Evolutionary conservation across 352 stramenopile species (phyloP), one percentile per base, ranked within the genome.

Genomic region (Thalassiosira oceanica): DNA sequence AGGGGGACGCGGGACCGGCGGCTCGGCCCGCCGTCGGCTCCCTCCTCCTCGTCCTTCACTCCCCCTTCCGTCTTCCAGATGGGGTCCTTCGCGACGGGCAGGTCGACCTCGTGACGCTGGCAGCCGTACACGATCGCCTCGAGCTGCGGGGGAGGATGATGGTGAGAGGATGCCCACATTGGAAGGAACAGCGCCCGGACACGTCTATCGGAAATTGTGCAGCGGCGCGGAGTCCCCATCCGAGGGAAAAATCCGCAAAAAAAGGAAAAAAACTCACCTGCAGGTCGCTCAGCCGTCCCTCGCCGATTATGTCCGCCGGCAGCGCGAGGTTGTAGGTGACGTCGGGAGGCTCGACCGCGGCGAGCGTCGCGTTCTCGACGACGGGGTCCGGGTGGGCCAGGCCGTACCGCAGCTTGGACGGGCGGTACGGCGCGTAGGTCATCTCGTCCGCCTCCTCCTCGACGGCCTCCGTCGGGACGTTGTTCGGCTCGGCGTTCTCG

Each of bases 91-190:
- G n/a, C 15, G 3, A 15, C 13, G 11, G 78, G 53, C 49, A 87
- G 53, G 7, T 68, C 51, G 1, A 62, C 52, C 31, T 75, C 65
- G 48, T 91, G 84, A 27, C 71, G 56, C 58, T 88, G 79, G 48
- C 71, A 89, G 1, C 80, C 85, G 57, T 89, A 92, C 6, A 81
- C 63, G 11, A 92, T 63, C 21, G 73, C 73, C 63, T 92, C 85
- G 5, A 92, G 72, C 65, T n/a, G n/a, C n/a, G n/a, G n/a, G n/a
- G n/a, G n/a, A n/a, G n/a, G n/a, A n/a, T n/a, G n/a, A n/a, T n/a
- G n/a, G n/a, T n/a, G n/a, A n/a, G n/a, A n/a, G n/a, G n/a, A n/a
- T n/a, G n/a, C n/a, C n/a, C n/a, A n/a, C n/a, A n/a, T n/a, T n/a
- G n/a, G n/a, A n/a, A n/a, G n/a, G n/a, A n/a, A n/a, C n/a, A n/a